Conservation (phyloP, 2,329 filamentous ascomycete species). For the Rutstroemia sp. region DNA sequence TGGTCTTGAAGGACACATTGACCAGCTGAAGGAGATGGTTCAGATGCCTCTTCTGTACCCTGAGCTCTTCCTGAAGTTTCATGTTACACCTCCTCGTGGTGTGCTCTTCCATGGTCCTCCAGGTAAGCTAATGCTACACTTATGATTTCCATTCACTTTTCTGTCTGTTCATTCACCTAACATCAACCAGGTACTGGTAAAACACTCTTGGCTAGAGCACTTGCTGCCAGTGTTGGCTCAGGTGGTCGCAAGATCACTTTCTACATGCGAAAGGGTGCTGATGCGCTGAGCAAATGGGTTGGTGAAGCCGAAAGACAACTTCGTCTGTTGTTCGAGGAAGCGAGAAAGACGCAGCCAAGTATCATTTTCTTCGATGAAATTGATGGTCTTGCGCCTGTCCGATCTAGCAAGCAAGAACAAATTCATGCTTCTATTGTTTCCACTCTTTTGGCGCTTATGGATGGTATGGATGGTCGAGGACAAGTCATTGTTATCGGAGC, state of each 20-base stretch:
- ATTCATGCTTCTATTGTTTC: constrained; percentile 98
- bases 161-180: no score
- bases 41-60: constrained; percentile 89
- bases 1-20: constrained; percentile 86
- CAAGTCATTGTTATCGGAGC: constrained; percentile 98
- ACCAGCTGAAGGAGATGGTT: constrained; percentile 98
- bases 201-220: constrained; percentile 85
- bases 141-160: no score
- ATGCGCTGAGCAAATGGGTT: constrained; percentile 97
- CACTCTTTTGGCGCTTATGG: constrained; percentile 88
- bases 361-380: constrained; percentile 99
- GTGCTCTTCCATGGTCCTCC: constrained; percentile 96
- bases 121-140: constrained; percentile 43
- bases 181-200: constrained; percentile 50
- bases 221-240: constrained; percentile 83
- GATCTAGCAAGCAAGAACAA: constrained; percentile 97
- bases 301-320: constrained; percentile 96
- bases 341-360: constrained; percentile 88
- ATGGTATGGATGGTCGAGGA: constrained; percentile 95
- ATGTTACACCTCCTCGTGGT: constrained; percentile 88
- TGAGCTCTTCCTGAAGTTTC: constrained; percentile 84
- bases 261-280: constrained; percentile 98
- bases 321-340: constrained; percentile 89
- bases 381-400: constrained; percentile 88
- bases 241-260: constrained; percentile 94